A percentile compares a stretch with the other conserved stretches of the same genome.
Evolutionary conservation across 2,329 filamentous ascomycete species (phyloP).

Genomic region (Exophiala viscosa): DNA sequence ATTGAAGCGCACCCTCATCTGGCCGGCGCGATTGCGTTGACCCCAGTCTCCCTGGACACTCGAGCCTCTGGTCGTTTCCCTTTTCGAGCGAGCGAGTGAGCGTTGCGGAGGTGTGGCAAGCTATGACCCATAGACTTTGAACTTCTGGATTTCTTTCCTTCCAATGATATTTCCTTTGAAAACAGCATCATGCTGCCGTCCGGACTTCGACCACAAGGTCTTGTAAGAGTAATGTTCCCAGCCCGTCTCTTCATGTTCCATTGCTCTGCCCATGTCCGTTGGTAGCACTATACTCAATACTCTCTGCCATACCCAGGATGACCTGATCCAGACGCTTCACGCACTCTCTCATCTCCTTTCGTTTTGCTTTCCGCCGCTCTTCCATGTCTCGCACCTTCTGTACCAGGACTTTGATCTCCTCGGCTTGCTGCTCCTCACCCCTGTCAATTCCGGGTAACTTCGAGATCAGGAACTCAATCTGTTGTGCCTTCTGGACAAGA

Average conservation of each 20-base stretch:
- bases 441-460: conserved; percentile 45
- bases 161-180: too few relatives aligned
- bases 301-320: conserved; percentile 26
- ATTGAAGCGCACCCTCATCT: not conserved
- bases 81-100: too few relatives aligned
- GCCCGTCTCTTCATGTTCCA: not conserved
- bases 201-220: too few relatives aligned
- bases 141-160: too few relatives aligned
- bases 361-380: conserved; percentile 40
- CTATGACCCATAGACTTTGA: too few relatives aligned
- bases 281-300: conserved; percentile 15
- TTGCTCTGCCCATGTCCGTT: conserved; percentile 6
- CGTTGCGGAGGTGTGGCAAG: too few relatives aligned
- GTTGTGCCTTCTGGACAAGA: conserved; percentile 48
- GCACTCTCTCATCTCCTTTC: conserved; percentile 40
- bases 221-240: not conserved
- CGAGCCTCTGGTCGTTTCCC: too few relatives aligned
- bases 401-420: conserved; percentile 41
- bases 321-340: conserved; percentile 42
- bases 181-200: too few relatives aligned
- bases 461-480: conserved; percentile 48
- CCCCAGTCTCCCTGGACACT: too few relatives aligned
- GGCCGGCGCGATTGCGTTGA: not conserved
- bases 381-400: conserved; percentile 44
- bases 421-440: conserved; percentile 44